Base-by-base conservation (phyloP, 108 stramenopile genomes). In the Stephanodiscus minutulus region DNA sequence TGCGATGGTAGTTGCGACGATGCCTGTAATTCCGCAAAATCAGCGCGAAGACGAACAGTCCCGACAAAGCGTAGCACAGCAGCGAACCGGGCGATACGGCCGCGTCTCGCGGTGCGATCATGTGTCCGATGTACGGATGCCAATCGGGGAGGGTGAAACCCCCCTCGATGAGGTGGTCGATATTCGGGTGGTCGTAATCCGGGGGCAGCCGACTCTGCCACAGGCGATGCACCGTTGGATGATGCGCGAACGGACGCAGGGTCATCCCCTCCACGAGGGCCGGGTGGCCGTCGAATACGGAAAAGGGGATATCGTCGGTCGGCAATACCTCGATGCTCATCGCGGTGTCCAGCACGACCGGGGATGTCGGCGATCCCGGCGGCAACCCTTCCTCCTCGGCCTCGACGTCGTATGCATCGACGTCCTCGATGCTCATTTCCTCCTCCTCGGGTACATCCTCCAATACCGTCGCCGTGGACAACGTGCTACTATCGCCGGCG, bases 61-160 rank as follows among this genome's bases (percentile, higher is more conserved):
- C 35, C 10, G 66, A 37, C 2, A 66, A 18, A 1, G 35, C 28
- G 52, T 75, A 75, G 3, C 54, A 66, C 21, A 75, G 55, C 27
- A 68, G 7, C 29, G 74, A 54, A 3, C 61, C 74, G n/a, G 74
- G 74, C 11, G 74, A 75, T n/a, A 39, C 31, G 15, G 2, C 47
- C 18, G 68, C 17, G 9, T 39, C 43, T 1, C 74, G 25, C 21
- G 27, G 74, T 0, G 50, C 28, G 12, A 75, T 31, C 13, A 68
- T 24, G 8, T 43, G 37, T 41, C 43, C 11, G 8, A 75, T 61
- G 5, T 52, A 33, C 6, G 66, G 74, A 56, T 75, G 74, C 37
- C 66, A 75, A 7, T 59, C 68, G 3, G 74, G 74, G 11, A 75
- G 47, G 0, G 66, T 35, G 22, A 75, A 75, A 54, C 74, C 74